Conservation (phyloP, 768 basidiomycete genomes). For the Rhizopogon sp. region DNA sequence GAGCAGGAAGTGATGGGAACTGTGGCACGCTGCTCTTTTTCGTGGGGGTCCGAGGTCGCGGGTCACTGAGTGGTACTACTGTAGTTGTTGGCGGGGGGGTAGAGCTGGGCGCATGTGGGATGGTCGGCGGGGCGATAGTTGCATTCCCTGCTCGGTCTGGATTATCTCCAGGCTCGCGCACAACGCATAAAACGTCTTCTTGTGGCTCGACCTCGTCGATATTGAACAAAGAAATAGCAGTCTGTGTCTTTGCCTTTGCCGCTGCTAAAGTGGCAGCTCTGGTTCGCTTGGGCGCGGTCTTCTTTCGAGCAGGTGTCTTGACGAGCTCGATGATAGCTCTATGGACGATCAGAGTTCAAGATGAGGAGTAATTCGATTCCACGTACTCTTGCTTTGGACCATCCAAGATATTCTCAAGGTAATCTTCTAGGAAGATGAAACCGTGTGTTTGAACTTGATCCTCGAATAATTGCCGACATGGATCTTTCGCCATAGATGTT, state of each 20-base stretch:
- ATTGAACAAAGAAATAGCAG: conserved; percentile 30
- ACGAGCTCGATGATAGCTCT: conserved; percentile 77
- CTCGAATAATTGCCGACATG: conserved; percentile 64
- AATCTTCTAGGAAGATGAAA: conserved; percentile 75
- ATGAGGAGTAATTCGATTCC: not conserved
- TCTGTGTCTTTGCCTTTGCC: conserved; percentile 46
- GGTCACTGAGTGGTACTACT: conserved; percentile 32
- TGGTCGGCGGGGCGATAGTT: conserved; percentile 19
- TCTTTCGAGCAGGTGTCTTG: conserved; percentile 79
- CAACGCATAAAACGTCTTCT: not conserved
- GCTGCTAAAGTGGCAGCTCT: conserved; percentile 35
- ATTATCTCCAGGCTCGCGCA: not conserved
- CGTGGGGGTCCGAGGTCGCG: conserved; percentile 17
- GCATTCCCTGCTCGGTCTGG: conserved; percentile 12
- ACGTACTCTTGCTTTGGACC: conserved; percentile 64
- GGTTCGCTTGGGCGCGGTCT: conserved; percentile 45
- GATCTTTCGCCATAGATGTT: conserved; percentile 65
- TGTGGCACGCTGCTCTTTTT: conserved; percentile 38
- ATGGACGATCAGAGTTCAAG: conserved; percentile 1
- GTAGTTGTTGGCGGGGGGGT: conserved; percentile 13
- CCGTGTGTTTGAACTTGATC: conserved; percentile 73
- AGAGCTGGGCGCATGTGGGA: conserved; percentile 7
- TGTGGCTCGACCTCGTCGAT: not conserved
- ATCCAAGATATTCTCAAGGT: conserved; percentile 64
- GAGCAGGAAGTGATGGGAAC: conserved; percentile 64